phyloP scores from a whole-genome alignment of 306 rosid species.

The cucumber (Cucumis sativus) region DNA sequence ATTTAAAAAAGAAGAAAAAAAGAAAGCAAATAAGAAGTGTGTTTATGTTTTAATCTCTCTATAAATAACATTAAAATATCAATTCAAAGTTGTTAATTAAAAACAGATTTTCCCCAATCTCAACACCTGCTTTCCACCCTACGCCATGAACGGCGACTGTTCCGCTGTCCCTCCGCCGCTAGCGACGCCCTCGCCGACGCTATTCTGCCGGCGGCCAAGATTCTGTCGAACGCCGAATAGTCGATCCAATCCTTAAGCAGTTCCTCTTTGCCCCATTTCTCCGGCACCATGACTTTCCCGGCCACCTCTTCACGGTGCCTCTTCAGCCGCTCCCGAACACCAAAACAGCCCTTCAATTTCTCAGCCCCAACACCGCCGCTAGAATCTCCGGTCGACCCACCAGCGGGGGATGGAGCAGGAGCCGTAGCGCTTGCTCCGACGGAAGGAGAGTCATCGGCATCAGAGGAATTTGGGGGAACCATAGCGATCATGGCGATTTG shows the following conservation, averaged over 20 bases:
- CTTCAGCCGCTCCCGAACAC: constrained; percentile 44
- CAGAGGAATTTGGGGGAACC: not conserved
- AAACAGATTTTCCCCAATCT: not conserved
- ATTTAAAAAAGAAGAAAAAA: not conserved
- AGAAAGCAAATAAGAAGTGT: too few relatives aligned
- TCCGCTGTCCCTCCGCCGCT: constrained; percentile 29
- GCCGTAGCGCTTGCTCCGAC: not conserved
- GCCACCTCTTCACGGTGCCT: constrained; percentile 45
- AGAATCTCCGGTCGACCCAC: not conserved
- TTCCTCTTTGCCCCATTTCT: constrained; percentile 49
- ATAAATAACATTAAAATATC: not conserved
- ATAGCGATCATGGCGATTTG: not conserved
- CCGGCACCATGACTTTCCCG: constrained; percentile 38
- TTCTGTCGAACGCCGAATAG: constrained; percentile 35
- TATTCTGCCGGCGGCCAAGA: constrained; percentile 34
- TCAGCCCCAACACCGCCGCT: not conserved
- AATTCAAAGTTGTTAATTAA: not conserved
- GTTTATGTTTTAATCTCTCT: not conserved
- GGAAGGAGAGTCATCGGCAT: not conserved
- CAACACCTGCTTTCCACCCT: constrained; percentile 29
- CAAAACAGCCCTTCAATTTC: not conserved
- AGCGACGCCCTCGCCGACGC: constrained; percentile 62
- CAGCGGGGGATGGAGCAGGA: not conserved
- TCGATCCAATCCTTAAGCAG: constrained; percentile 48
- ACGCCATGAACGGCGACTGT: constrained; percentile 13